Conservation (phyloP, 768 basidiomycete genomes). For the Podaxis sp. region DNA sequence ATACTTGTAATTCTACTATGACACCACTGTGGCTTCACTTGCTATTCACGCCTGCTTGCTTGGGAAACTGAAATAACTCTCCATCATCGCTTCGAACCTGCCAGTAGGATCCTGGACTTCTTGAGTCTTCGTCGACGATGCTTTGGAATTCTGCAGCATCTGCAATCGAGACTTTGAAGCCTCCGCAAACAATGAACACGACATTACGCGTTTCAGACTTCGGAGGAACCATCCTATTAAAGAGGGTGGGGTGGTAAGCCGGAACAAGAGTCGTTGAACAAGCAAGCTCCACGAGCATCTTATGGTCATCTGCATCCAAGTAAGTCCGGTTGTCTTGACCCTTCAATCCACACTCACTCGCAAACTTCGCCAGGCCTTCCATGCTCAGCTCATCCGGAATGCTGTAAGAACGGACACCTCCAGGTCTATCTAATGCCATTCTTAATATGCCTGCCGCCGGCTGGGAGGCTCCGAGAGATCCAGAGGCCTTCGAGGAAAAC, state of each 20-base stretch:
- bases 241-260: slow-evolving; percentile 58
- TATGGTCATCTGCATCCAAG: slow-evolving; percentile 62
- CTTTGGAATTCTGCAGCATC: slow-evolving; percentile 51
- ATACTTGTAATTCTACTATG: background rate
- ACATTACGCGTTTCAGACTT: slow-evolving; percentile 33
- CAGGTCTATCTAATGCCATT: slow-evolving; percentile 61
- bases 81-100: slow-evolving; percentile 42
- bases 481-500: slow-evolving; percentile 64
- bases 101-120: slow-evolving; percentile 28
- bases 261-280: slow-evolving; percentile 70
- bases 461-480: slow-evolving; percentile 70
- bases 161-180: slow-evolving; percentile 62
- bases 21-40: background rate
- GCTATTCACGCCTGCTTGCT: slow-evolving; percentile 8
- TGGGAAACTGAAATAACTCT: slow-evolving; percentile 29
- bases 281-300: slow-evolving; percentile 71
- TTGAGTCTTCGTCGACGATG: slow-evolving; percentile 35
- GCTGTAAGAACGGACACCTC: slow-evolving; percentile 56
- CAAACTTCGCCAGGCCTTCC: slow-evolving; percentile 54
- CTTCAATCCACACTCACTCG: slow-evolving; percentile 41
- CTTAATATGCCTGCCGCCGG: slow-evolving; percentile 61
- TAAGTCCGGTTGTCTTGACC: background rate
- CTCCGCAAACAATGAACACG: slow-evolving; percentile 73
- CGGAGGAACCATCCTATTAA: slow-evolving; percentile 49
- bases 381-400: slow-evolving; percentile 72